Evolutionary conservation across 441 rosid species (phyloP).

Genomic region (Populus hybrid): DNA sequence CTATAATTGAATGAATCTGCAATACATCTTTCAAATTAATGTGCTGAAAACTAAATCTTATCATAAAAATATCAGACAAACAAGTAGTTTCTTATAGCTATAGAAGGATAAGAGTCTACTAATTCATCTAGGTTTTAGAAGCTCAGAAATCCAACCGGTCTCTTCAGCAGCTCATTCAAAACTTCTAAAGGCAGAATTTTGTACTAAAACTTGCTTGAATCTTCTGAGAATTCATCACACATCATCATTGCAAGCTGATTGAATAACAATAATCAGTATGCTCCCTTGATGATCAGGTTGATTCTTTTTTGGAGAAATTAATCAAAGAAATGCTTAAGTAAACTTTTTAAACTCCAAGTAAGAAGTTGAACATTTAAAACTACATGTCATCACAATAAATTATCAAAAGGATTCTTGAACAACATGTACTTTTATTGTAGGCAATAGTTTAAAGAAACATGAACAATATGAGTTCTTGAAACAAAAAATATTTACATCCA

Average conservation of each 20-base stretch:
- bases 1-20: neutral
- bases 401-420: neutral
- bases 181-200: slow-evolving; percentile 34
- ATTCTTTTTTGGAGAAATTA: slow-evolving; percentile 13
- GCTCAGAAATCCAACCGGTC: slow-evolving; percentile 24
- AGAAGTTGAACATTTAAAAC: neutral
- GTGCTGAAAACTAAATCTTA: neutral
- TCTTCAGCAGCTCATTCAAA: slow-evolving; percentile 28
- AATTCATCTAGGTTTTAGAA: slow-evolving; percentile 22
- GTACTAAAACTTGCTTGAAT: slow-evolving; percentile 28
- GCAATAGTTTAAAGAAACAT: neutral
- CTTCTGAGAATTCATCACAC: slow-evolving; percentile 51
- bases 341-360: slow-evolving; percentile 1
- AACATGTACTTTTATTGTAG: neutral
- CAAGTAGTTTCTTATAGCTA: neutral
- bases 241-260: slow-evolving; percentile 65
- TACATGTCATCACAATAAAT: neutral
- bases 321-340: neutral
- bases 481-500: neutral
- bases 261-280: slow-evolving; percentile 37
- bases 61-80: neutral
- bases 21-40: slow-evolving; percentile 13
- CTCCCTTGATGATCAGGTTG: slow-evolving; percentile 8
- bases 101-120: slow-evolving; percentile 7
- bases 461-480: neutral